Percentiles rank a stretch among this genome's conserved stretches.
Conservation (phyloP, 352 stramenopile species). For the Thalassiosira mediterranea region DNA sequence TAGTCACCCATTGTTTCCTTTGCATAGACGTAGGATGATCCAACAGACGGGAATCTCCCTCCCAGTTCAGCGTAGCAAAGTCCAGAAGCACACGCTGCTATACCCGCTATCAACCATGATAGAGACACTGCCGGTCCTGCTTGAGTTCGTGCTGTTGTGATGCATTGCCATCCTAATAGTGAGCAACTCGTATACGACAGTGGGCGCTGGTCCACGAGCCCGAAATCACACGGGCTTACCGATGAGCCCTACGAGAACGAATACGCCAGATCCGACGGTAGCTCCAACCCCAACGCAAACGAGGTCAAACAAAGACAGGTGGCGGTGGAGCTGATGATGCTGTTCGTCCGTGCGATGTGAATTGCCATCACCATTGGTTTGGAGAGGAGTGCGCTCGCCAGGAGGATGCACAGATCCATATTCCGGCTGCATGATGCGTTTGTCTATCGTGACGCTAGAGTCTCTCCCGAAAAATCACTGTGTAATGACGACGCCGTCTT, state of each 20-base stretch:
- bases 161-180: no score
- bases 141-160: constrained; percentile 50
- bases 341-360: no score
- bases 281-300: constrained; percentile 90
- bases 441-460: no score
- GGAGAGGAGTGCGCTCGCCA: no score
- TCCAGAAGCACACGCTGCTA: constrained; percentile 86
- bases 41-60: constrained; percentile 86
- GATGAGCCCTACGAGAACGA: constrained; percentile 87
- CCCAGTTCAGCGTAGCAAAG: constrained; percentile 91
- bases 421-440: no score
- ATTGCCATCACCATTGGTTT: no score
- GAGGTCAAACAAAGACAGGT: constrained; percentile 89
- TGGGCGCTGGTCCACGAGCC: no score
- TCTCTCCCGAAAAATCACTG: no score
- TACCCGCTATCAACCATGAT: constrained; percentile 86
- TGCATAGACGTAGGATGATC: constrained; percentile 85
- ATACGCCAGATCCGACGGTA: constrained; percentile 91
- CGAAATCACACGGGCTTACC: no score
- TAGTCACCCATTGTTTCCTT: constrained; percentile 88
- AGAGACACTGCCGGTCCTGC: constrained; percentile 87
- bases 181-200: no score
- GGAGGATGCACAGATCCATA: no score
- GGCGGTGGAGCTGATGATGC: constrained; percentile 34
- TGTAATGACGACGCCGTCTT: no score